These are phyloP conservation scores for Licmophora abbreviata DNA, from an alignment of 108 stramenopile species.

Conservation along the genomic window DNA sequence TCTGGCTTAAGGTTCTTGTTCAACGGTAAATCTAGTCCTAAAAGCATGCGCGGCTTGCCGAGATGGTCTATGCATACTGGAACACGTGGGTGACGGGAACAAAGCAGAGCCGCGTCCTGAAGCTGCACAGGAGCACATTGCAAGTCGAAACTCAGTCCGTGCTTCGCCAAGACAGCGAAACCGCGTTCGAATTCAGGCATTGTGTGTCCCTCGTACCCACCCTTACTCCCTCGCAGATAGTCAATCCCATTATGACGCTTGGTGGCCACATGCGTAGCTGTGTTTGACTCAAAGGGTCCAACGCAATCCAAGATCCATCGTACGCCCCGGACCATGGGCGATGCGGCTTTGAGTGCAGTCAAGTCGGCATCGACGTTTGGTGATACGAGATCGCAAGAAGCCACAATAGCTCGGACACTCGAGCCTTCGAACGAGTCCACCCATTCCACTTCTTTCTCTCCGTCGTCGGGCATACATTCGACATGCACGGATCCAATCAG, in stretches of 20 bases:
- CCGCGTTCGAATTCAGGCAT: conserved; percentile 58
- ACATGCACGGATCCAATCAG: conserved; percentile 54
- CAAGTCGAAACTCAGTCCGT: conserved; percentile 59
- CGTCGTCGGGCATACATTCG: conserved; percentile 71
- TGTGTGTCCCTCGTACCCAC: conserved; percentile 17
- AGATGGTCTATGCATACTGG: conserved; percentile 64
- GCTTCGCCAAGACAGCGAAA: conserved; percentile 38
- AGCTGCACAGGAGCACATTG: conserved; percentile 77
- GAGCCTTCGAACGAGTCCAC: conserved; percentile 16
- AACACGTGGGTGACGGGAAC: conserved; percentile 38
- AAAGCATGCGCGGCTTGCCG: conserved; percentile 47
- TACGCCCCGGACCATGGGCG: conserved; percentile 39
- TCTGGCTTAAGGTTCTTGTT: conserved; percentile 12
- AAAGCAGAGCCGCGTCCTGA: conserved; percentile 43
- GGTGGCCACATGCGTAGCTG: conserved; percentile 67
- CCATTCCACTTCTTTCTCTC: conserved; percentile 49
- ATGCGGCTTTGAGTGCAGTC: conserved; percentile 8
- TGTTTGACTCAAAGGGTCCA: conserved; percentile 31
- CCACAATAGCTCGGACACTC: conserved; percentile 54
- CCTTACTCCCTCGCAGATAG: conserved; percentile 35
- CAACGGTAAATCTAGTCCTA: background rate
- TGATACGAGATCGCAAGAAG: conserved; percentile 50
- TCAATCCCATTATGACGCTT: conserved; percentile 54
- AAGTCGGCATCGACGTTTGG: conserved; percentile 39
- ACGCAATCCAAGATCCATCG: conserved; percentile 78